Percentiles rank a stretch among this genome's conserved stretches.
Evolutionary conservation across 2,329 filamentous ascomycete genomes (phyloP).

Genomic region (Karstenula rhodostoma): DNA sequence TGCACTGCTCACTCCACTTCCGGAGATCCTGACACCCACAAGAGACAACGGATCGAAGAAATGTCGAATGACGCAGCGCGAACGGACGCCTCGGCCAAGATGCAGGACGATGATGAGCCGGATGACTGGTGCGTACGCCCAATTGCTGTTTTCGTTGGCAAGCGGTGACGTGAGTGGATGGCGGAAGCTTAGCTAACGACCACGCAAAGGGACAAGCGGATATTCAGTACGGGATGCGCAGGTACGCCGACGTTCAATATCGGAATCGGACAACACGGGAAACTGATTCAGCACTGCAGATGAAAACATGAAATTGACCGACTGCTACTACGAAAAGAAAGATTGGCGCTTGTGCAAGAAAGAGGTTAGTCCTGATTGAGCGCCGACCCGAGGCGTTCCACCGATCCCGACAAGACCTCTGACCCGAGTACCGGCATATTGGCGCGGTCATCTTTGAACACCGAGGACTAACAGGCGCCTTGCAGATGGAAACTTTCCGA

Average conservation of each 20-base stretch:
- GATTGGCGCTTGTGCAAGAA: conserved; percentile 90
- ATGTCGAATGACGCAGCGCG: conserved; percentile 68
- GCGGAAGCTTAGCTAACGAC: conserved; percentile 19
- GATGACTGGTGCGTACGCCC: conserved; percentile 82
- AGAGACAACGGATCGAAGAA: conserved; percentile 8
- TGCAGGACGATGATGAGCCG: conserved; percentile 80
- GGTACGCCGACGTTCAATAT: conserved; percentile 61
- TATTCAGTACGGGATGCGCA: conserved; percentile 94
- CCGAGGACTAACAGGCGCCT: conserved; percentile 1
- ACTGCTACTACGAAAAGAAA: conserved; percentile 95
- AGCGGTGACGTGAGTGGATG: conserved; percentile 23
- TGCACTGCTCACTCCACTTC: conserved; percentile 17
- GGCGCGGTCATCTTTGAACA: background rate
- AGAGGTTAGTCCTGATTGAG: conserved; percentile 70
- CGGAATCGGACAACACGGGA: background rate
- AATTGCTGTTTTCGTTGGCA: conserved; percentile 15
- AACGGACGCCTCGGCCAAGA: conserved; percentile 43
- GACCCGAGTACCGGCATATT: background rate
- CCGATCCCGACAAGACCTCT: background rate
- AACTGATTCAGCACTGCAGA: conserved; percentile 58
- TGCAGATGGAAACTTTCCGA: conserved; percentile 88
- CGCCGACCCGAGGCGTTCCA: conserved; percentile 5
- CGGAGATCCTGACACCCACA: conserved; percentile 15
- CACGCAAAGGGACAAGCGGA: conserved; percentile 87
- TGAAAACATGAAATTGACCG: conserved; percentile 89